Evolutionary conservation across 495 filamentous ascomycete species (phyloP), one percentile per base, ranked within the genome.

Genomic region (Cairneyella variabilis): DNA sequence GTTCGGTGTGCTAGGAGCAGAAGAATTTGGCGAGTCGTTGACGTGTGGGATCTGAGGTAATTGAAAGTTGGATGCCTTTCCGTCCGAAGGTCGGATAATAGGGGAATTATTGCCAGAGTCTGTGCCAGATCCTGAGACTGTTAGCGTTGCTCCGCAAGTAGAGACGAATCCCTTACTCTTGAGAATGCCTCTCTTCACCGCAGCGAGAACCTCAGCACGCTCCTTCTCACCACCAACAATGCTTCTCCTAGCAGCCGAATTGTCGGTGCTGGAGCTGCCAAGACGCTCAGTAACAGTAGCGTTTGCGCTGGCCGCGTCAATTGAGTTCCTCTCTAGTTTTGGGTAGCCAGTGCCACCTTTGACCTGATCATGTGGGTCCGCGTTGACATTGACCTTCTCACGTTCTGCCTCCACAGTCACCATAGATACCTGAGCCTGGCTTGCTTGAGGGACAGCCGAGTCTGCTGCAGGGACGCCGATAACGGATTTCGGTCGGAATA

Each of bases 371-470:
- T 78, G 78, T 16, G 82, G 76, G 56, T 93, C 80, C 2, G 78
- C 72, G 51, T 87, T 95, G 27, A 89, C 86, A 54, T 92, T 88
- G 39, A 91, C 86, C 56, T 80, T 86, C 53, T 93, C 87, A 18
- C 88, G 78, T 67, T 97, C 93, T 5, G 91, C 93, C 71, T 99
- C 93, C 23, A 91, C 89, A 20, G 88, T 99, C 41, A 99, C 83
- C 80, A 97, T 92, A 1, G 93, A 93, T 44, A 99, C 85, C 55
- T 90, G 76, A 39, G 84, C 89, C 47, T 85, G 77, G 58, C 83
- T 87, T 16, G 80, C 81, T 62, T 88, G 84, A n/a, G 77, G 74
- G 1, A 82, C 69, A 20, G 76, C 70, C 2, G 75, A 69, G 55
- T 95, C 91, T 3, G 84, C 82, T 7, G 82, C 76, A 18, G 84